These are phyloP conservation scores for Diaporthe citrichinensis DNA, from an alignment of 2,329 filamentous ascomycete species.

Conservation along the genomic window DNA sequence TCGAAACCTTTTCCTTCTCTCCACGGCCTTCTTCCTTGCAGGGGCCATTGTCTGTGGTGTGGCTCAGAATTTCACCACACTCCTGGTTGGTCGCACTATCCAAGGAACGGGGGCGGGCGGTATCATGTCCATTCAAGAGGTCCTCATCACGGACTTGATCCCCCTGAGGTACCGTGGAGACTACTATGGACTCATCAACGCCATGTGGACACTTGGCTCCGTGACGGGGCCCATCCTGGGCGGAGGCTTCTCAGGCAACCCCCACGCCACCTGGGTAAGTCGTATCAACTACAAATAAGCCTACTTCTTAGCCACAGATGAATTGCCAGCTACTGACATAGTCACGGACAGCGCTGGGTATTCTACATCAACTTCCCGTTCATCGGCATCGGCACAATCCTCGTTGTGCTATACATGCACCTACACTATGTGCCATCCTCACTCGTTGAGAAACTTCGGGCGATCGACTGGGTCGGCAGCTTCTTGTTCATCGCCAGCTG, in stretches of 20 bases:
- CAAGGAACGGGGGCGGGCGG: not conserved
- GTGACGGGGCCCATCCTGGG: not conserved
- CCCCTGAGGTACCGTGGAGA: not conserved
- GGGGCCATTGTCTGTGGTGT: not conserved
- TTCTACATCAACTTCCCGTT: conserved; percentile 12
- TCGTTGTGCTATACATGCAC: not conserved
- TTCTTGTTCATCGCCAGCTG: not conserved
- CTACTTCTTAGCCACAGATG: no score
- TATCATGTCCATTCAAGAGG: conserved; percentile 9
- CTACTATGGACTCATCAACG: conserved; percentile 1
- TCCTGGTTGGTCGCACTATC: not conserved
- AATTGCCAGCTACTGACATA: not conserved
- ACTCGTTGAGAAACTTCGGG: not conserved
- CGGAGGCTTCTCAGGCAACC: not conserved
- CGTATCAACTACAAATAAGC: not conserved
- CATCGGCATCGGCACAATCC: not conserved
- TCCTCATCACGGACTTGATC: not conserved
- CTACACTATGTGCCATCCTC: not conserved
- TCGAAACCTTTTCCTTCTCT: not conserved
- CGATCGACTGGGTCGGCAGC: not conserved
- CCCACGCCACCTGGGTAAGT: not conserved
- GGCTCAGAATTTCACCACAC: not conserved
- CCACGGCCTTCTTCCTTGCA: not conserved
- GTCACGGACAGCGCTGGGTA: not conserved
- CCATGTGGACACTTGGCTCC: not conserved